Evolutionary conservation across 495 filamentous ascomycete species (phyloP), one percentile per base, ranked within the genome.

Genomic region (Penicillium longicatenatum): DNA sequence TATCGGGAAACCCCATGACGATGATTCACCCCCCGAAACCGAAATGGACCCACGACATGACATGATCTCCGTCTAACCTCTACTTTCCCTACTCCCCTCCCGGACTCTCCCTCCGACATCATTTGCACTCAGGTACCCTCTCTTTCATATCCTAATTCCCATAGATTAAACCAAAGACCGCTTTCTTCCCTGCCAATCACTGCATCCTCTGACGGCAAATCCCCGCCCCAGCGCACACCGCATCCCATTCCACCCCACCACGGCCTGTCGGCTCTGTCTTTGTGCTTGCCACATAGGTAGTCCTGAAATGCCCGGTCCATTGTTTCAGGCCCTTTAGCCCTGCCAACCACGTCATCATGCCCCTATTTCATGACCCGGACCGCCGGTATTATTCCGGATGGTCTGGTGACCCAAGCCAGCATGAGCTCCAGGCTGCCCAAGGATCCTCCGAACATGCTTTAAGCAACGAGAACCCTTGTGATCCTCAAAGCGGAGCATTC

Each of bases 361-460:
- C 75, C 53, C 70, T 75, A 19, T 76, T 77, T 54, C 70, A 70
- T 35, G 68, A 75, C 57, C 68, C 72, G 9, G 70, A 77, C 65
- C 69, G 65, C 59, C 69, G 67, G 58, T 68, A 58, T 52, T 64
- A 68, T 41, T 65, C 67, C 55, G 52, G 52, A 45, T 67, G 69
- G 71, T 70, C 68, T 26, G 61, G 63, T 54, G 68, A 70, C 58
- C 62, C 53, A 20, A 46, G 43, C 46, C 60, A 70, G 17, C 43
- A 58, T 37, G 61, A 68, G 35, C 14, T 12, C 7, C 59, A 48
- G 29, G 53, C 52, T 45, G 46, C 53, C 37, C 50, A 53, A 42
- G 46, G 51, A 43, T 60, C 61, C 55, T 54, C 63, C 20, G 10
- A 26, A 17, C 45, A 17, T 16, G 2, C 29, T 21, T n/a, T 44